phyloP scores from a whole-genome alignment of 345 rosid species.

The Rhodamnia rubescens region DNA sequence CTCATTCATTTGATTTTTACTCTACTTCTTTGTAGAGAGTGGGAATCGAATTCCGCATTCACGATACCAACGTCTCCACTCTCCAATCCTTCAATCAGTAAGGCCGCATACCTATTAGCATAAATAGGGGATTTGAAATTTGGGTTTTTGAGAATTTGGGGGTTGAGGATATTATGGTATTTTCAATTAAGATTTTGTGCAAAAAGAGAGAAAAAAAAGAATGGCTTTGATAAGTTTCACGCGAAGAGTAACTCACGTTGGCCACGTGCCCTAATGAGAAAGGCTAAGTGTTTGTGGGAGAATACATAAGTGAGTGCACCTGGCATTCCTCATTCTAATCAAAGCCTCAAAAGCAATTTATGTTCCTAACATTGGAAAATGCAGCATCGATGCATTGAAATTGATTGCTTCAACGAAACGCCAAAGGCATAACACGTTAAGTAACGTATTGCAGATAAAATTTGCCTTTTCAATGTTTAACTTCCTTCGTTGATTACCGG shows the following conservation, averaged over 20 bases:
- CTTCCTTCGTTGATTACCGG: too few relatives aligned
- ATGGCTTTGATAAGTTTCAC: neutral
- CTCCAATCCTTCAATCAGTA: too few relatives aligned
- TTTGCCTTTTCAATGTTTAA: too few relatives aligned
- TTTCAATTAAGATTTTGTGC: neutral
- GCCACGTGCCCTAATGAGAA: neutral
- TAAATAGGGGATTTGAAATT: neutral
- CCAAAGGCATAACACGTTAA: neutral
- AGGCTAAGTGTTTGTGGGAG: neutral
- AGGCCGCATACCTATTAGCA: too few relatives aligned
- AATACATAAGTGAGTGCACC: neutral
- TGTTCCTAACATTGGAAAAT: neutral
- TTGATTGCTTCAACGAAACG: neutral
- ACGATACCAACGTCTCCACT: too few relatives aligned
- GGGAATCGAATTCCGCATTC: too few relatives aligned
- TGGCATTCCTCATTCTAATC: neutral
- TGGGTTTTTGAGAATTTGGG: neutral
- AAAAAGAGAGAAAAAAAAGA: neutral
- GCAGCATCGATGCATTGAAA: neutral
- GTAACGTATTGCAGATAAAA: too few relatives aligned
- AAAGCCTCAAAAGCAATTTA: neutral
- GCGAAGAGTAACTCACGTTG: neutral
- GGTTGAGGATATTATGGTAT: neutral
- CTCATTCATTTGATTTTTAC: too few relatives aligned
- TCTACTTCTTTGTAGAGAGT: too few relatives aligned